Evolutionary conservation across 2,329 filamentous ascomycete genomes (phyloP), one percentile per base, ranked within the genome.

Genomic region (Colletotrichum cuscutae): DNA sequence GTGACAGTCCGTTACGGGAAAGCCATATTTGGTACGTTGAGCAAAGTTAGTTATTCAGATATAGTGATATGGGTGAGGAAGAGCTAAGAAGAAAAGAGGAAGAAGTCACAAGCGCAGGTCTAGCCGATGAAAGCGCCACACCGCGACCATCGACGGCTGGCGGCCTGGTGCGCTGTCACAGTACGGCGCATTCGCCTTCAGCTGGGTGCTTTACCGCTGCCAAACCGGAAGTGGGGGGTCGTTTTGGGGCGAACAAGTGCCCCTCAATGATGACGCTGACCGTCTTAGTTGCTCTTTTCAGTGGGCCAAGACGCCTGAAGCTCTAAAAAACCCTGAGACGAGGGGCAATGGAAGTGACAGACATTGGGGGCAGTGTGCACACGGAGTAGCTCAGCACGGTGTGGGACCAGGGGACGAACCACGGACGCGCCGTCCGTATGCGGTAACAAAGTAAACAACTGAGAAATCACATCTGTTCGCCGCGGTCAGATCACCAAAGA

Each of bases 1-100:
- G 88, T 80, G 84, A 82, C 81, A 79, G 79, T 83, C 84, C 85
- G 89, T 82, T 83, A 81, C 80, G 80, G 81, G 77, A 80, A 82
- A 81, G 81, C 84, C 88, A 89, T 89, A 26, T 68, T 64, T 67
- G 74, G 70, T 68, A 26, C 58, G 57, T 32, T 63, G 22, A 32
- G 46, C 26, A 54, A 74, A 76, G 35, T 26, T 26, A 35, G 64
- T 65, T 35, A 53, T 61, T 32, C 42, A 49, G 32, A 37, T 60
- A 65, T 52, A 42, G 32, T 49, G 54, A 42, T 54, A 26, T 65
- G 62, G 26, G 30, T 56, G 60, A 68, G 65, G 61, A 30, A 52
- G 35, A 60, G 66, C 60, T 26, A 54, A 37, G 28, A 63, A 73
- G 54, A 49, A 42, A 77, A 72, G 71, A 75, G 42, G 42, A 49